These are phyloP conservation scores for Raffaelea deltoideospora DNA, from an alignment of 2,329 filamentous ascomycete species.

Conservation along the genomic window DNA sequence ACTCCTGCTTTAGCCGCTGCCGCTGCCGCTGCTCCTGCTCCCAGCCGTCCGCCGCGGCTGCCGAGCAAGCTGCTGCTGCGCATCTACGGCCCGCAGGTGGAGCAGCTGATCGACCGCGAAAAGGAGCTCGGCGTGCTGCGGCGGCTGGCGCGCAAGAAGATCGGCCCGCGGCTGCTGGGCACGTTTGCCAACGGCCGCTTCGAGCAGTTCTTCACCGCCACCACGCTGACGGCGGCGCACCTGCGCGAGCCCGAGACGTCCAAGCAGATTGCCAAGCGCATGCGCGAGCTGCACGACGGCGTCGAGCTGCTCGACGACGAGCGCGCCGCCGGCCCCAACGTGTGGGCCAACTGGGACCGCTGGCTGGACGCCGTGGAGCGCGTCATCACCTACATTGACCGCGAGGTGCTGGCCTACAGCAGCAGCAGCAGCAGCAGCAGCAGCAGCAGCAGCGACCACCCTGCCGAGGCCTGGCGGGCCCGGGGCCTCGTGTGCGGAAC, in stretches of 20 bases:
- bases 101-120: slow-evolving; percentile 88
- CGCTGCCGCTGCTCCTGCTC: background rate
- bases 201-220: slow-evolving; percentile 83
- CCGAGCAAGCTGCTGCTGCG: slow-evolving; percentile 66
- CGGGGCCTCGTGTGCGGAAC: slow-evolving; percentile 69
- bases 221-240: slow-evolving; percentile 61
- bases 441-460: slow-evolving; percentile 13
- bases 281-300: slow-evolving; percentile 90
- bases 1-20: too few relatives aligned
- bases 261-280: slow-evolving; percentile 88
- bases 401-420: slow-evolving; percentile 34
- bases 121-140: slow-evolving; percentile 76
- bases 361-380: slow-evolving; percentile 58
- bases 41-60: slow-evolving; percentile 14
- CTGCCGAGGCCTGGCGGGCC: slow-evolving; percentile 42
- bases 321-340: slow-evolving; percentile 60
- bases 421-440: slow-evolving; percentile 13
- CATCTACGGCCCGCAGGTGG: slow-evolving; percentile 88
- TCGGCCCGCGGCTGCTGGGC: slow-evolving; percentile 78
- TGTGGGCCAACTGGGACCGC: slow-evolving; percentile 90
- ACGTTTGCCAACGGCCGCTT: slow-evolving; percentile 93
- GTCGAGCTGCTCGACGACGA: slow-evolving; percentile 74
- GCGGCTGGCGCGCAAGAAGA: slow-evolving; percentile 78
- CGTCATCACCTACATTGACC: slow-evolving; percentile 40
- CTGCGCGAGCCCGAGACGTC: slow-evolving; percentile 71